A percentile compares a stretch with the other conserved stretches of the same genome.
Conservation (phyloP, 2,329 filamentous ascomycete species). For the Neonectria sp. region DNA sequence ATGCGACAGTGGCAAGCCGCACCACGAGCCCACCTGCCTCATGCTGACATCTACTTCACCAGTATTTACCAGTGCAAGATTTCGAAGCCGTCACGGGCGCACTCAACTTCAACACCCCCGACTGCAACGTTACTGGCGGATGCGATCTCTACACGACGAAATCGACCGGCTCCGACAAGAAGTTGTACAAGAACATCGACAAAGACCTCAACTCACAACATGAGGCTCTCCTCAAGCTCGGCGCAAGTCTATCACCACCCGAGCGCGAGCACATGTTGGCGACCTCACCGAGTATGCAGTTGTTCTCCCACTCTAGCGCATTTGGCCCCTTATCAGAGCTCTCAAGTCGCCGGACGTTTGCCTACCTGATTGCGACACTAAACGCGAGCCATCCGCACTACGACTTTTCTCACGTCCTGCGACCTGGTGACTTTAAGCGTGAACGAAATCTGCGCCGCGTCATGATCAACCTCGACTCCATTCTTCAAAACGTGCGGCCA, state of each 20-base stretch:
- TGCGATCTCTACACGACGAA: slow-evolving; percentile 99
- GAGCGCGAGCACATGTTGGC: slow-evolving; percentile 79
- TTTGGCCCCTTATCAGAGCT: slow-evolving; percentile 93
- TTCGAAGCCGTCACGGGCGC: slow-evolving; percentile 94
- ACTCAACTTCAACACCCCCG: slow-evolving; percentile 94
- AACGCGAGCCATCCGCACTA: slow-evolving; percentile 95
- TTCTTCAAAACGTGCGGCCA: slow-evolving; percentile 88
- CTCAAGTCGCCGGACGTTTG: slow-evolving; percentile 91
- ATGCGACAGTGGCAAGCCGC: slow-evolving; percentile 30
- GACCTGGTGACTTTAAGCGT: slow-evolving; percentile 90
- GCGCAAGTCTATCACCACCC: slow-evolving; percentile 89
- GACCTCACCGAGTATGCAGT: slow-evolving; percentile 71
- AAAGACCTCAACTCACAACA: slow-evolving; percentile 92
- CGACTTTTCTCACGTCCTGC: slow-evolving; percentile 93
- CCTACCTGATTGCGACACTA: slow-evolving; percentile 95
- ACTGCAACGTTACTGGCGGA: slow-evolving; percentile 91
- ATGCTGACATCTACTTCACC: slow-evolving; percentile 38
- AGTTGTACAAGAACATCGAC: slow-evolving; percentile 96
- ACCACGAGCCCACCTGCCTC: slow-evolving; percentile 4
- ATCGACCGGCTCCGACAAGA: slow-evolving; percentile 95
- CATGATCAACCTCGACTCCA: slow-evolving; percentile 90
- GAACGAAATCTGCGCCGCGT: slow-evolving; percentile 85
- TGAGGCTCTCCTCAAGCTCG: slow-evolving; percentile 87
- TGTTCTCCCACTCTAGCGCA: slow-evolving; percentile 86
- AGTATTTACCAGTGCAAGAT: slow-evolving; percentile 94